A percentile compares a stretch with the other conserved stretches of the same genome.
phyloP scores from a whole-genome alignment of 306 rosid genomes.

The Datisca glomerata region DNA sequence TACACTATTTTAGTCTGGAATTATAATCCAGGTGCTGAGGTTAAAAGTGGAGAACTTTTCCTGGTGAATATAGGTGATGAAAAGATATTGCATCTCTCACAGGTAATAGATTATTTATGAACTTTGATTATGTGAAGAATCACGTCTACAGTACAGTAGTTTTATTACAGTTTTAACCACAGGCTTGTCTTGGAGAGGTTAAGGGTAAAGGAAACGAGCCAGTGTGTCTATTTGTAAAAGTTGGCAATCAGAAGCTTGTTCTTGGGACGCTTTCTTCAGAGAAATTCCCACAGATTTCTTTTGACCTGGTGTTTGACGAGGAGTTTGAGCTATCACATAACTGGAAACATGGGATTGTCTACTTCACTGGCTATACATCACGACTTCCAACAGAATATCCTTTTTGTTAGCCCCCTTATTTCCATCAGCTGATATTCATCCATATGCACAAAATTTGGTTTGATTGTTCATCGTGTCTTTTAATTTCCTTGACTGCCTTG shows the following conservation, averaged over 20 bases:
- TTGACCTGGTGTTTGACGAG: conserved; percentile 67
- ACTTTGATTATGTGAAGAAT: background rate
- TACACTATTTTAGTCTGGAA: background rate
- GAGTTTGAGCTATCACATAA: conserved; percentile 82
- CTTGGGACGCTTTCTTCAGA: conserved; percentile 54
- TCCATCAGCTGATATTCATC: too few species aligned
- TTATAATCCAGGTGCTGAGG: conserved; percentile 8
- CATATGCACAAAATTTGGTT: too few species aligned
- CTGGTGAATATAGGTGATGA: conserved; percentile 6
- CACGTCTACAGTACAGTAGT: background rate
- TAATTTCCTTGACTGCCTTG: too few species aligned
- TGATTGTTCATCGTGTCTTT: too few species aligned
- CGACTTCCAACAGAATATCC: conserved; percentile 47
- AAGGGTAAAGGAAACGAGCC: conserved; percentile 40
- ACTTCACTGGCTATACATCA: conserved; percentile 68
- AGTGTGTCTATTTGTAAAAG: conserved; percentile 30
- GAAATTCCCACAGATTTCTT: conserved; percentile 52
- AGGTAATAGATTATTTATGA: conserved; percentile 4
- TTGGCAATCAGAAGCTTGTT: conserved; percentile 53
- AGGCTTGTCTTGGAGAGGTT: too few species aligned
- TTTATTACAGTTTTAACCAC: too few species aligned
- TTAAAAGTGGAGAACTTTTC: conserved; percentile 11
- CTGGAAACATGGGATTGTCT: conserved; percentile 48
- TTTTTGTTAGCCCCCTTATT: too few species aligned
- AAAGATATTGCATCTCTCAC: conserved; percentile 10